Base-by-base conservation (phyloP, 164 flowering plant species). In the Aristolochia contorta region DNA sequence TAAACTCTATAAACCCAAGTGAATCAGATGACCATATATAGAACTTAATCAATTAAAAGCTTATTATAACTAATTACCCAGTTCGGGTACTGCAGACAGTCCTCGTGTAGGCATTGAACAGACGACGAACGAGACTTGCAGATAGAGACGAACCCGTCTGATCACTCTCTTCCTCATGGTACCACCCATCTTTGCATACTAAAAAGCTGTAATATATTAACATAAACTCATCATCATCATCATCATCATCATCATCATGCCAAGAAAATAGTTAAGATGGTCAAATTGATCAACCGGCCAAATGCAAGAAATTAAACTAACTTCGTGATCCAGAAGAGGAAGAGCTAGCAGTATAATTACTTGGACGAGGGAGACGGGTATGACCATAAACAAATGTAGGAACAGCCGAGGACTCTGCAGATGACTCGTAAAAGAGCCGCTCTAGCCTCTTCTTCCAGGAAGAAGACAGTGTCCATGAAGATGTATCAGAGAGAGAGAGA, bases 371-470 rank as follows among this genome's bases (percentile, higher is more conserved):
- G 77, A 16, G 47, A 67, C 16, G 80, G 78, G n/a, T 77, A 83
- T 16, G 75, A 73, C 96, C 96, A 86, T 30, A 89, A 77, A 67
- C 91, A 83, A 52, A 84, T 53, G 74, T 86, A 84, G 53, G 79
- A 66, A 74, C 80, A 78, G 30, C 82, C 83, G 63, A 77, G 65
- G 33, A 78, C 37, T 46, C 71, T 76, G 58, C 75, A 71, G 1
- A 83, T 22, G 18, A 48, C 18, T 53, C 54, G 75, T 20, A 89
- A 68, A 41, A 78, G 71, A 46, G 23, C 54, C 19, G 71, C 13
- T 0, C 84, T 78, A 6, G 32, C 70, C 41, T 23, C 66, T 50
- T 74, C 75, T 16, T 66, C 67, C n/a, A 74, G 77, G 19, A 47
- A 54, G 71, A 84, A 84, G 46, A 69, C 63, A 19, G 68, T 30